phyloP scores from a whole-genome alignment of 768 basidiomycete species.

The Panaeolus cyanescens region DNA sequence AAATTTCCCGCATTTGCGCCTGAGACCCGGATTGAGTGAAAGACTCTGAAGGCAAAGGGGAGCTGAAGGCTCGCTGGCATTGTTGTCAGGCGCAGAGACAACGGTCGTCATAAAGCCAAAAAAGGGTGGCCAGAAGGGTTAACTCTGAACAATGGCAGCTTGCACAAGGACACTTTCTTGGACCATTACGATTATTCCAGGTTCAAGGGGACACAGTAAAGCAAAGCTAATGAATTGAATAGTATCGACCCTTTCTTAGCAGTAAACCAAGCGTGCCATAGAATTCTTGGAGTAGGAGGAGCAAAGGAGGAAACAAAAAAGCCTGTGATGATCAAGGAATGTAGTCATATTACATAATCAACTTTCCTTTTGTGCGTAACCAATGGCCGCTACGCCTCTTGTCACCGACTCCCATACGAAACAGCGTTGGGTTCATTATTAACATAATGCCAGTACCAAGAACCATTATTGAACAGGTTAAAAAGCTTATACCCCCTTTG shows the following conservation, averaged over 20 bases:
- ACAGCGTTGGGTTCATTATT: background rate
- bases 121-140: background rate
- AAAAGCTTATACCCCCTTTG: conserved; percentile 86
- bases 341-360: background rate
- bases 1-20: background rate
- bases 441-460: conserved; percentile 61
- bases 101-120: background rate
- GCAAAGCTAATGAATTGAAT: too few species aligned
- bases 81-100: background rate
- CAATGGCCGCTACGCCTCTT: too few species aligned
- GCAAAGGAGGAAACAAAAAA: background rate
- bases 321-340: background rate
- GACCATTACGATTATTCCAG: background rate
- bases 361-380: background rate
- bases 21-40: background rate
- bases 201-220: background rate
- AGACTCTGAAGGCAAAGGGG: background rate
- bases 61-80: background rate
- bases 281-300: background rate
- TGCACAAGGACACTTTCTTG: background rate
- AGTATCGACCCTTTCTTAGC: background rate
- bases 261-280: background rate
- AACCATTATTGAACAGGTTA: conserved; percentile 68
- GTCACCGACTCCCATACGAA: too few species aligned
- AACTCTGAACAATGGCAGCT: background rate